A percentile compares a stretch with the other conserved stretches of the same genome.
Conservation (phyloP, 2,329 filamentous ascomycete genomes). For the Thermomyces lanuginosus region DNA sequence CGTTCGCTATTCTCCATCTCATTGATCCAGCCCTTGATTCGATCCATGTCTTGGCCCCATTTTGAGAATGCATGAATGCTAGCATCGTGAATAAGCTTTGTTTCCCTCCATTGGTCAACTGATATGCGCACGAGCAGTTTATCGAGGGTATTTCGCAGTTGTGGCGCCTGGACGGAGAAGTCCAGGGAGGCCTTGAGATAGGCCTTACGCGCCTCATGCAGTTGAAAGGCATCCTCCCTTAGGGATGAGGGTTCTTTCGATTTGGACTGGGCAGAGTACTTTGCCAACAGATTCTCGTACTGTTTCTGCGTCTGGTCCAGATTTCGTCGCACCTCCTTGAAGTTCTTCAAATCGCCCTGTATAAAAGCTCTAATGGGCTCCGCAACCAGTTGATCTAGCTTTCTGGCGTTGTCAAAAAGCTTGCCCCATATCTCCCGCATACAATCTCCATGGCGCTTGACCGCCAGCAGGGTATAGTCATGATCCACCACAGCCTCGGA, state of each 20-base stretch:
- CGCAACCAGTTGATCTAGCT: constrained; percentile 57
- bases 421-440: constrained; percentile 77
- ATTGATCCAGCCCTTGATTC: constrained; percentile 79
- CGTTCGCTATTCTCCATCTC: constrained; percentile 87
- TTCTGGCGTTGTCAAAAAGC: constrained; percentile 55
- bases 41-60: constrained; percentile 69
- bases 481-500: constrained; percentile 81
- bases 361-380: constrained; percentile 74
- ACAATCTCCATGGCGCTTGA: constrained; percentile 71
- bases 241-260: constrained; percentile 83
- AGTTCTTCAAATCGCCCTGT: constrained; percentile 58
- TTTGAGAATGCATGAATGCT: constrained; percentile 45
- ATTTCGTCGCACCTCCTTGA: constrained; percentile 65
- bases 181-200: constrained; percentile 90
- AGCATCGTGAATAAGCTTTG: constrained; percentile 54
- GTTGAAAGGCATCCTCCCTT: constrained; percentile 85
- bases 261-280: constrained; percentile 75
- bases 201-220: constrained; percentile 78
- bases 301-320: constrained; percentile 68
- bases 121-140: constrained; percentile 73
- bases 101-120: constrained; percentile 74
- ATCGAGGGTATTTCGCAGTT: constrained; percentile 69
- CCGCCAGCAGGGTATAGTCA: constrained; percentile 79
- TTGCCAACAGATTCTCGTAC: constrained; percentile 65
- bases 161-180: constrained; percentile 74